phyloP scores from a whole-genome alignment of 129 eudicot species.

The Lactuca saligna region DNA sequence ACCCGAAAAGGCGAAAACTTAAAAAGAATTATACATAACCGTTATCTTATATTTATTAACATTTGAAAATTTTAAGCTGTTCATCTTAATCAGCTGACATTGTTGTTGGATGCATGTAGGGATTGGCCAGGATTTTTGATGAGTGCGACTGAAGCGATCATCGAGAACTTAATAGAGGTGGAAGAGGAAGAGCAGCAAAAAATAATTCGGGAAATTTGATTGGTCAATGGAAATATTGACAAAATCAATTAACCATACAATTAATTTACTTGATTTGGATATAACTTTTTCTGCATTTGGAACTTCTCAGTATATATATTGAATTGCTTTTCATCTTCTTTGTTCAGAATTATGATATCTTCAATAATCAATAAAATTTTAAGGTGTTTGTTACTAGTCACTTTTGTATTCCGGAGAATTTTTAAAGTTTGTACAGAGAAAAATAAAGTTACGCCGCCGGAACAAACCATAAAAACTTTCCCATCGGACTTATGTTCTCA shows the following conservation, averaged over 20 bases:
- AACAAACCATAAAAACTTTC: too few relatives aligned
- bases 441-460: not conserved
- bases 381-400: not conserved
- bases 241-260: not conserved
- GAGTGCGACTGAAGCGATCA: slow-evolving; percentile 50
- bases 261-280: not conserved
- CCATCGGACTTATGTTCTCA: too few relatives aligned
- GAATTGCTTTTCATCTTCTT: not conserved
- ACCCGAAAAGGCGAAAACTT: too few relatives aligned
- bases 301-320: not conserved
- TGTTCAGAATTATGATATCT: not conserved
- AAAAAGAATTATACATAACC: too few relatives aligned
- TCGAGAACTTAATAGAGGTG: slow-evolving; percentile 48
- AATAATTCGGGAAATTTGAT: not conserved
- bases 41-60: not conserved
- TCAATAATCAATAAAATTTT: too few relatives aligned
- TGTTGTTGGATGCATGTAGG: slow-evolving; percentile 24
- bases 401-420: too few relatives aligned
- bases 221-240: not conserved
- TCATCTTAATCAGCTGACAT: too few relatives aligned
- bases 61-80: too few relatives aligned
- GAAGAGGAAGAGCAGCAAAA: slow-evolving; percentile 32
- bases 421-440: not conserved
- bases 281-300: not conserved
- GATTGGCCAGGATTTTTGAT: slow-evolving; percentile 53